Evolutionary conservation across 1,284 basidiomycete genomes (phyloP).

Genomic region (Apiotrichum sp.): DNA sequence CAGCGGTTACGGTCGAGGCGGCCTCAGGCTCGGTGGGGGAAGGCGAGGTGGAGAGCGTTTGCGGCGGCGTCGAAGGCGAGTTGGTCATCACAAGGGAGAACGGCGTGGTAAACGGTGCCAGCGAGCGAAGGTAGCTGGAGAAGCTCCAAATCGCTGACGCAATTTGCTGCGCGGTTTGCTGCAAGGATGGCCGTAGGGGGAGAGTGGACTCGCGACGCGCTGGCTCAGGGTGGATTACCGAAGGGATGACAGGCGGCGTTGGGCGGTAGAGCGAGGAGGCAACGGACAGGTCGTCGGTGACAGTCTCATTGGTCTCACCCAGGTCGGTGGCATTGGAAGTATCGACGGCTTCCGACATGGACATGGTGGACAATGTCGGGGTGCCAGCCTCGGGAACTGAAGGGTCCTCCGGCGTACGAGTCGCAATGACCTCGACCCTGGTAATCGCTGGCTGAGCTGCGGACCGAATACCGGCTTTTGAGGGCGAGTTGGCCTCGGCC

Average conservation of each 20-base stretch:
- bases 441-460: conserved; percentile 29
- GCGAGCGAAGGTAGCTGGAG: conserved; percentile 33
- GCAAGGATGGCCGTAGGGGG: conserved; percentile 26
- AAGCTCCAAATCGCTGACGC: conserved; percentile 37
- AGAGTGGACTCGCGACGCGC: conserved; percentile 9
- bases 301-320: conserved; percentile 27
- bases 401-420: conserved; percentile 11
- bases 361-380: conserved; percentile 39
- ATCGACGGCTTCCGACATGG: conserved; percentile 38
- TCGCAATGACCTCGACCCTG: conserved; percentile 30
- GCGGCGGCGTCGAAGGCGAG: background rate
- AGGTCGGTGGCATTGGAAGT: conserved; percentile 25
- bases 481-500: conserved; percentile 3
- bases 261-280: conserved; percentile 15
- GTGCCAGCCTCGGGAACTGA: conserved; percentile 27
- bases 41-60: background rate
- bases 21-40: background rate
- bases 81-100: conserved; percentile 1
- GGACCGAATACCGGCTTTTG: conserved; percentile 24
- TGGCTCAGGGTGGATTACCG: background rate
- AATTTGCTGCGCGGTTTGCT: conserved; percentile 16
- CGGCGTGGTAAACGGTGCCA: conserved; percentile 30
- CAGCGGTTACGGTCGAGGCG: background rate
- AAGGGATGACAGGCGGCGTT: background rate
- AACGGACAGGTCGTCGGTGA: conserved; percentile 30